Evolutionary conservation across 2,329 filamentous ascomycete genomes (phyloP), one percentile per base, ranked within the genome.

Genomic region (Colletotrichum falcatum): DNA sequence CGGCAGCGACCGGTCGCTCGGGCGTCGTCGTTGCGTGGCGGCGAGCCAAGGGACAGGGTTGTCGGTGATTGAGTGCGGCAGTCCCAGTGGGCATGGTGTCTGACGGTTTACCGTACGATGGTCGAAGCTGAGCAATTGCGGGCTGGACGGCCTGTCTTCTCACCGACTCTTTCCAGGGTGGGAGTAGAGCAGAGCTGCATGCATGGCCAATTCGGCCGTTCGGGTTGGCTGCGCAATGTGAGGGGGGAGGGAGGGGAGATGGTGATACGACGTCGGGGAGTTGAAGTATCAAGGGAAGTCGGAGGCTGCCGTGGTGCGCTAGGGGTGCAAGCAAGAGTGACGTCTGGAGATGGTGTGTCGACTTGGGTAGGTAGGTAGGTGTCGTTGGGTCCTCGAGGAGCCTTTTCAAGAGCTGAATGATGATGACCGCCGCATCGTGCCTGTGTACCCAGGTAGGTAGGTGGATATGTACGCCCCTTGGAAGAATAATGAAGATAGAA

Each of bases 151-250:
- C 16, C 3, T 56, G 35, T 30, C 11, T 61, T 35, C 63, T 70
- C 66, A 70, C 66, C 66, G 66, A 70, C 63, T 61, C 26, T 62
- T 65, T 20, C 14, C 61, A 39, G 8, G 18, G 48, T 42, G 30
- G 33, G 23, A 33, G 33, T 2, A 11, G 39, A 20, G 23, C 23
- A 55, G 48, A 30, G 1, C 37, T 51, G 48, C 46, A 33, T 48
- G 30, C 1, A 20, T 44, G 55, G 23, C 56, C 33, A 39, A 46
- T 20, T 11, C 20, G 58, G 30, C 8, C n/a, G 20, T 23, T 55
- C 53, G 33, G n/a, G 53, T 37, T 26, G 53, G 26, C 18, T 20
- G 30, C 18, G 20, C 18, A 16, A 2, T 26, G 60, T n/a, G n/a
- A n/a, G 11, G 48, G 48, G n/a, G 37, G 30, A n/a, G 48, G 39